Evolutionary conservation across 208 protist species (phyloP).

Genomic region (Trypanosoma grayi): DNA sequence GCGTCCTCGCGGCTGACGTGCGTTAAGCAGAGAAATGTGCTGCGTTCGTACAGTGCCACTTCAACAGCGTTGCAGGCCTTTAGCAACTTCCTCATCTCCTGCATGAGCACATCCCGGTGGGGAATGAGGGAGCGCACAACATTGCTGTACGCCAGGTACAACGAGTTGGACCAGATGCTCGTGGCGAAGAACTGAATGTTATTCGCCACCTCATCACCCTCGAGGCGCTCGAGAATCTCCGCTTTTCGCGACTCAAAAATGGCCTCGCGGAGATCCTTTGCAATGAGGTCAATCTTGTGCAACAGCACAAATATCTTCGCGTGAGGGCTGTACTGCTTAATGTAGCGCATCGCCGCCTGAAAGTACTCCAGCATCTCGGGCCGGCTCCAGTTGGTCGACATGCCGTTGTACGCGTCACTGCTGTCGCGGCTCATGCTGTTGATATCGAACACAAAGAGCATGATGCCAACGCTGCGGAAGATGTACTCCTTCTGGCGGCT

Average conservation of each 20-base stretch:
- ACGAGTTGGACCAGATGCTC: constrained; percentile 98
- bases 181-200: constrained; percentile 96
- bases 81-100: constrained; percentile 91
- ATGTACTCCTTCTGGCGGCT: constrained; percentile 98
- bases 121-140: constrained; percentile 98
- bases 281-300: constrained; percentile 98
- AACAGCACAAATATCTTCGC: constrained; percentile 98
- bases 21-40: constrained; percentile 97
- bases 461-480: constrained; percentile 97
- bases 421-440: constrained; percentile 86
- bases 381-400: constrained; percentile 63
- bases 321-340: constrained; percentile 95
- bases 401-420: constrained; percentile 15
- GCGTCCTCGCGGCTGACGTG: constrained; percentile 74
- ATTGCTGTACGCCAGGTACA: constrained; percentile 95
- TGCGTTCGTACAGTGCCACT: constrained; percentile 98
- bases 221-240: constrained; percentile 63
- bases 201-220: constrained; percentile 37
- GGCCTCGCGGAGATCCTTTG: constrained; percentile 52
- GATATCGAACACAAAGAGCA: constrained; percentile 99
- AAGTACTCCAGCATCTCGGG: constrained; percentile 98
- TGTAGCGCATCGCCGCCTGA: constrained; percentile 93
- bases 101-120: constrained; percentile 92
- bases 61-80: constrained; percentile 96
- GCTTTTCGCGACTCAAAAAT: constrained; percentile 73